Evolutionary conservation across 441 rosid species (phyloP), one percentile per base, ranked within the genome.

Genomic region (Erodium moschatum): DNA sequence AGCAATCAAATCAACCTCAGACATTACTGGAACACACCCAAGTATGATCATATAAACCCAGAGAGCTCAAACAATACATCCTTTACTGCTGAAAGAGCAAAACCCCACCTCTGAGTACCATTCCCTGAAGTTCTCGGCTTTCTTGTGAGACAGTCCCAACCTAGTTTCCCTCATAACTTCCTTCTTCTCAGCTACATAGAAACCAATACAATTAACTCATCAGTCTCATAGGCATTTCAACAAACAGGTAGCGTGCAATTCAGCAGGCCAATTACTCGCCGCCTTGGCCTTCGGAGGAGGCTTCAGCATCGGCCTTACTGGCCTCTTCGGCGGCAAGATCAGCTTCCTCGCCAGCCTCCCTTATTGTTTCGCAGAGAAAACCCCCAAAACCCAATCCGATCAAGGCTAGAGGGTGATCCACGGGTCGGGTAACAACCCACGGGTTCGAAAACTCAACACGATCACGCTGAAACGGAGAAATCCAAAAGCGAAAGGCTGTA

Each of bases 151-250:
- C 50, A 88, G 88, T 18, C 94, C 88, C 66, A 88, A 76, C 35
- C 89, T 83, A 56, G 91, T 88, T 76, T 88, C 91, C 69, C 86
- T 86, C 83, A n/a, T n/a, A n/a, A 85, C 87, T 81, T 88, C 86
- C 81, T 81, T 88, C 61, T 78, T 85, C 65, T 84, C 88, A 5
- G 81, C 86, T 72, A 44, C 58, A 50, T 3, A 6, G 15, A 50
- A 50, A 50, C 0, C 19, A 13, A n/a, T 3, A 38, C 6, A 38
- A 0, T 7, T 1, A 50, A 2, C 0, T 15, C 58, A 50, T 50
- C 58, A 15, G 5, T n/a, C 18, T 13, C 15, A 16, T 15, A 50
- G 8, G 20, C 58, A 50, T 50, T 15, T 50, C 58, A 3, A 50
- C 58, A 50, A 50, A 50, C 58, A 50, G 58, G 16, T 50, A 15